Evolutionary conservation across 257 asterid genomes (phyloP), one percentile per base, ranked within the genome.

Genomic region (Lycium barbarum): DNA sequence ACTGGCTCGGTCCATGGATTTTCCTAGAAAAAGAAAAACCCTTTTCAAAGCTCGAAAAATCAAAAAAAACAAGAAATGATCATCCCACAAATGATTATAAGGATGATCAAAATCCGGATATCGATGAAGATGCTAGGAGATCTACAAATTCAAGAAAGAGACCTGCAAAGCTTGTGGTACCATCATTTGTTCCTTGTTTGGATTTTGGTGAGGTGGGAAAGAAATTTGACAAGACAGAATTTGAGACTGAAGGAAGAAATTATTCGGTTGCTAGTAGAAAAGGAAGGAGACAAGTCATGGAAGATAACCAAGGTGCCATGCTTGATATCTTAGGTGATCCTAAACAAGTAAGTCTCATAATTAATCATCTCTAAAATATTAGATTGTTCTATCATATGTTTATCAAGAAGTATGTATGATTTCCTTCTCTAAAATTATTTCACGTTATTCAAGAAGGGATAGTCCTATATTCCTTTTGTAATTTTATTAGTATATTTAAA

Each of bases 231-330:
- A 66, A 66, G 81, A 83, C 84, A 54, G 91, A 89, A n/a, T 76
- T 83, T 36, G 90, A 84, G 62, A 80, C 72, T 63, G 86, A 91
- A 63, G 91, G 90, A 2, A 84, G 82, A 83, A 85, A 88, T 14
- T 91, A 74, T 55, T 85, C 86, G 40, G 47, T 91, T 82, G 93
- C 88, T 0, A 81, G 89, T 71, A 91, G 86, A 88, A 91, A 90
- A 87, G 93, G 93, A 22, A 87, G 84, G 53, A 89, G 93, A 81
- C 89, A 87, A 66, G 84, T 87, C 58, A 89, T 91, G 92, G 93
- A 91, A 87, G 93, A 91, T 86, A 83, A 90, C n/a, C 90, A 91
- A 84, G 87, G 89, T 3, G 85, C 81, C 81, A 84, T 88, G 57
- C 90, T 88, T 70, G 89, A 91, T 67, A 88, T 91, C 68, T 88